These are phyloP conservation scores for Fusarium brevicatenulatum DNA, from an alignment of 2,329 filamentous ascomycete genomes.

Conservation along the genomic window DNA sequence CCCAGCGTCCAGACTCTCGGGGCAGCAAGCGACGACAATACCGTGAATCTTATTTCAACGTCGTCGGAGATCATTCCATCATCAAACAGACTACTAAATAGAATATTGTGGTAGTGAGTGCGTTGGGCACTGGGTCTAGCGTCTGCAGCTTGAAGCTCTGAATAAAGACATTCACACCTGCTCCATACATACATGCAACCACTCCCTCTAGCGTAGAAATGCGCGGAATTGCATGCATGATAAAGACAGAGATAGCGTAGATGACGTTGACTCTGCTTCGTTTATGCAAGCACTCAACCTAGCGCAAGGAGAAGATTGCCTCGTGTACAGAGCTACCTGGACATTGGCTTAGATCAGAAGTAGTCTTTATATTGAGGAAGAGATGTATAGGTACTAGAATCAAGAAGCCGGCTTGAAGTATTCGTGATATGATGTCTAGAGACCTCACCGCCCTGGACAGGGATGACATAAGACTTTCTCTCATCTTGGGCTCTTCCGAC, in stretches of 20 bases:
- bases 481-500: background rate
- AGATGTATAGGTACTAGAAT: background rate
- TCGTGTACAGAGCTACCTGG: background rate
- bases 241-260: background rate
- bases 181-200: background rate
- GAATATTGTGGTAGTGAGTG: background rate
- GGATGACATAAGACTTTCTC: background rate
- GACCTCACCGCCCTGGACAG: background rate
- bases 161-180: background rate
- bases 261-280: background rate
- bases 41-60: background rate
- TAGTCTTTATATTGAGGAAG: fast-evolving
- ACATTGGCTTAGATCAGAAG: background rate
- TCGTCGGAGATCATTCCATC: too few relatives aligned
- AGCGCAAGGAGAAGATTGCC: background rate
- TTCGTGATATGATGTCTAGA: background rate
- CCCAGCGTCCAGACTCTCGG: background rate
- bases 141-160: background rate
- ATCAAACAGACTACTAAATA: background rate
- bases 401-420: background rate
- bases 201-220: background rate
- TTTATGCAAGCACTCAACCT: background rate
- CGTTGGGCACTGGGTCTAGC: background rate
- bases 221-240: background rate
- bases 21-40: background rate